Evolutionary conservation across 2,329 filamentous ascomycete genomes (phyloP), one percentile per base, ranked within the genome.

Genomic region (Lomentospora prolificans): DNA sequence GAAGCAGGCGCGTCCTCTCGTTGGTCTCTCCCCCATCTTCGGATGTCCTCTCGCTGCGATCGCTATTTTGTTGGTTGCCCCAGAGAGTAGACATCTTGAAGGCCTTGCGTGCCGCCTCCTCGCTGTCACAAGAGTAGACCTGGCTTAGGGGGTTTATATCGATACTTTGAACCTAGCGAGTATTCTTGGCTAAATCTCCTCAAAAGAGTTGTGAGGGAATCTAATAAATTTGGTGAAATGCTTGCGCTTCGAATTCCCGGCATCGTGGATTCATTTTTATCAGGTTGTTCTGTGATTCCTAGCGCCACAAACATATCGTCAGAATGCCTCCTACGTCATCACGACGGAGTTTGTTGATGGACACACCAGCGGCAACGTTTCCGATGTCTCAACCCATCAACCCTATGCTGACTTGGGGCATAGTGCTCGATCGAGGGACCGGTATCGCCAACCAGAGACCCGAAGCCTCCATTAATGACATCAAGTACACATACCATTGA

Each of bases 1-100:
- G 84, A 25, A 95, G 78, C 61, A 95, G 76, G 28, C 87, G 79
- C 3, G 79, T 83, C 60, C 79, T 77, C 64, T 84, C 80, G 60
- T 79, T 70, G 5, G 75, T 67, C 12, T 64, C 60, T 22, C 65
- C 62, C 6, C 57, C 62, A 12, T 64, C 64, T n/a, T 67, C 64
- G 31, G 56, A 33, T 2, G 25, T 30, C 28, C 30, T 30, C 54
- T 57, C 19, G 56, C 57, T 58, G 53, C 58, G 22, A n/a, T 53
- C 39, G 30, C 50, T 51, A 36, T 52, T 12, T 53, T 46, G 56
- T 41, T 50, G 22, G n/a, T 33, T 50, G 17, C 53, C 27, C 41
- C 41, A 50, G 19, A 50, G 52, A 27, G 52, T 31, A n/a, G 53
- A 41, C 41, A 55, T 55, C 31, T 55, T 55, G 41, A 2, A n/a